Evolutionary conservation across 768 basidiomycete genomes (phyloP).

Genomic region (Boletus barrowsii): DNA sequence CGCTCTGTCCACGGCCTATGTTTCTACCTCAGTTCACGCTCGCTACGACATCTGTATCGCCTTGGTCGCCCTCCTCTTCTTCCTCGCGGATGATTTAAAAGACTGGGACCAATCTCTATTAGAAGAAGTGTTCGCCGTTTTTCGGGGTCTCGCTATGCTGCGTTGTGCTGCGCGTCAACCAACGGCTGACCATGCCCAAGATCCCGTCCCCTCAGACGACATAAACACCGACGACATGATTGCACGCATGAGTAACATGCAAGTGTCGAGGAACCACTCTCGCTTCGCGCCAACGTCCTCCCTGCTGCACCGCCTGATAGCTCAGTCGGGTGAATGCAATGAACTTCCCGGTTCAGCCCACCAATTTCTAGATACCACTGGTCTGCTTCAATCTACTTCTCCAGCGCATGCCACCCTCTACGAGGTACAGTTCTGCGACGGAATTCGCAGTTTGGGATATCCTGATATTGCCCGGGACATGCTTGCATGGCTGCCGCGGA

Average conservation of each 20-base stretch:
- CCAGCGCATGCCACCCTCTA: conserved; percentile 63
- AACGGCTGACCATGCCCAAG: conserved; percentile 36
- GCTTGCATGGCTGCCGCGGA: conserved; percentile 74
- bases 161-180: conserved; percentile 60
- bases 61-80: conserved; percentile 65
- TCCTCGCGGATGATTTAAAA: conserved; percentile 60
- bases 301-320: conserved; percentile 59
- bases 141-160: conserved; percentile 73
- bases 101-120: conserved; percentile 63
- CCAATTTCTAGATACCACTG: conserved; percentile 63
- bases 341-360: conserved; percentile 62
- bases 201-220: conserved; percentile 31
- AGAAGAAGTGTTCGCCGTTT: conserved; percentile 75
- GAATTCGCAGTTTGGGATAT: conserved; percentile 62
- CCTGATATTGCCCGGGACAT: conserved; percentile 59
- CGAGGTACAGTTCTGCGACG: conserved; percentile 74
- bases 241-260: conserved; percentile 67
- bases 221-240: conserved; percentile 60
- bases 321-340: conserved; percentile 45
- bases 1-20: conserved; percentile 62
- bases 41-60: conserved; percentile 73
- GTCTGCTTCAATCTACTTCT: conserved; percentile 64
- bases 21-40: conserved; percentile 59
- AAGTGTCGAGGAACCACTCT: conserved; percentile 53
- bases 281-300: conserved; percentile 55